A percentile compares a stretch with the other conserved stretches of the same genome.
Evolutionary conservation across 2,329 filamentous ascomycete genomes (phyloP).

Genomic region (Trichoderma koningii): DNA sequence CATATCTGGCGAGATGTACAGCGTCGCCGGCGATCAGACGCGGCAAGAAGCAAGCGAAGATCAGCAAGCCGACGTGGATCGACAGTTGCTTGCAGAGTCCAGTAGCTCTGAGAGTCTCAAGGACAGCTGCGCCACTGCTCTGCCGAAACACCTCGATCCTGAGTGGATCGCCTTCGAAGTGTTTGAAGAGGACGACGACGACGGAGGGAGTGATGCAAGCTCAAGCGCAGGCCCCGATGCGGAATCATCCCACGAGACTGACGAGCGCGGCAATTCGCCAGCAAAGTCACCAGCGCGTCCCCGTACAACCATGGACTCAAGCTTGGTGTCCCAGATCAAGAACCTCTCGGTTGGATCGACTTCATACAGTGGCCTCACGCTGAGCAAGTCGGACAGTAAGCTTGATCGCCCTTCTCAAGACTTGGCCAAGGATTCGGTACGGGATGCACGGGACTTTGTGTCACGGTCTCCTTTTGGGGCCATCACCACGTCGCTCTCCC

Average conservation of each 20-base stretch:
- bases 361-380: not conserved
- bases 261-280: slow-evolving; percentile 28
- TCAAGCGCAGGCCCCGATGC: slow-evolving; percentile 47
- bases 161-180: slow-evolving; percentile 94
- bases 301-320: slow-evolving; percentile 42
- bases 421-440: not conserved
- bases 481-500: slow-evolving; percentile 64
- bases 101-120: not conserved
- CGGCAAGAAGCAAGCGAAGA: slow-evolving; percentile 16
- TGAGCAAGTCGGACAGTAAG: not conserved
- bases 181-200: slow-evolving; percentile 62
- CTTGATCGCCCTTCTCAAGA: not conserved
- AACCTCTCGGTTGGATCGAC: slow-evolving; percentile 41
- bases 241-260: slow-evolving; percentile 38
- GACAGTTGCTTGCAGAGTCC: slow-evolving; percentile 43
- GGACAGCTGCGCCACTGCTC: slow-evolving; percentile 27
- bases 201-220: slow-evolving; percentile 38
- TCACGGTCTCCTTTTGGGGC: slow-evolving; percentile 52
- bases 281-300: slow-evolving; percentile 23
- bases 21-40: not conserved
- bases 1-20: not conserved
- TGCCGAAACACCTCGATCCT: slow-evolving; percentile 76
- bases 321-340: slow-evolving; percentile 46
- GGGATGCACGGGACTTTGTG: slow-evolving; percentile 37
- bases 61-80: slow-evolving; percentile 50